phyloP scores from a whole-genome alignment of 768 basidiomycete species.

The Harrya chromipes region DNA sequence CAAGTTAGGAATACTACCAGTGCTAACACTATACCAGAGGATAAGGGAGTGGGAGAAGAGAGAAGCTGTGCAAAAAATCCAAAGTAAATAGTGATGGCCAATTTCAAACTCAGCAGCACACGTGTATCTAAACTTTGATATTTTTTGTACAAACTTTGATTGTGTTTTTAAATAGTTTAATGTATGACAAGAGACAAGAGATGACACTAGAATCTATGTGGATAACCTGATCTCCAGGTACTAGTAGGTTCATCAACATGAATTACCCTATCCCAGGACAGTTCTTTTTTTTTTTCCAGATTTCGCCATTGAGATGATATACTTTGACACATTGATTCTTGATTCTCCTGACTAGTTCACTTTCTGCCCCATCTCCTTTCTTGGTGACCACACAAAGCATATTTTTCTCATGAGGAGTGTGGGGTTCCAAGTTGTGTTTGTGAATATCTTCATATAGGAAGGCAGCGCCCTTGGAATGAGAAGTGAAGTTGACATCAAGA shows the following conservation, averaged over 20 bases:
- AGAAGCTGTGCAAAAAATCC: no score
- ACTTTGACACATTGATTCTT: not conserved
- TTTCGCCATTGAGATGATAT: not conserved
- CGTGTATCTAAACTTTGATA: no score
- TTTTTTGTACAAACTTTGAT: no score
- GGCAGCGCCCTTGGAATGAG: not conserved
- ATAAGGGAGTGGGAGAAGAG: no score
- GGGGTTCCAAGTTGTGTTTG: not conserved
- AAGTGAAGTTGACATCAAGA: not conserved
- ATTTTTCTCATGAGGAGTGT: not conserved
- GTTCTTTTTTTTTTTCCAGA: not conserved
- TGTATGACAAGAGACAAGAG: no score
- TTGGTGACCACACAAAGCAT: constrained; percentile 1
- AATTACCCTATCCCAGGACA: not conserved
- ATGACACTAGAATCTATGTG: no score
- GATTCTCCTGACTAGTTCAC: not conserved
- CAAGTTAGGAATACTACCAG: no score
- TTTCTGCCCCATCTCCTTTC: not conserved
- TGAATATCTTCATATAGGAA: not conserved
- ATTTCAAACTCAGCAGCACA: no score
- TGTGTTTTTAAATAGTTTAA: no score
- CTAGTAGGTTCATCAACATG: not conserved
- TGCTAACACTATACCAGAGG: no score
- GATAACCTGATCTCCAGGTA: no score
- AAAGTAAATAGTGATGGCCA: no score